A percentile compares a stretch with the other conserved stretches of the same genome.
phyloP scores from a whole-genome alignment of 768 basidiomycete genomes.

The Strobilomyces confusus region DNA sequence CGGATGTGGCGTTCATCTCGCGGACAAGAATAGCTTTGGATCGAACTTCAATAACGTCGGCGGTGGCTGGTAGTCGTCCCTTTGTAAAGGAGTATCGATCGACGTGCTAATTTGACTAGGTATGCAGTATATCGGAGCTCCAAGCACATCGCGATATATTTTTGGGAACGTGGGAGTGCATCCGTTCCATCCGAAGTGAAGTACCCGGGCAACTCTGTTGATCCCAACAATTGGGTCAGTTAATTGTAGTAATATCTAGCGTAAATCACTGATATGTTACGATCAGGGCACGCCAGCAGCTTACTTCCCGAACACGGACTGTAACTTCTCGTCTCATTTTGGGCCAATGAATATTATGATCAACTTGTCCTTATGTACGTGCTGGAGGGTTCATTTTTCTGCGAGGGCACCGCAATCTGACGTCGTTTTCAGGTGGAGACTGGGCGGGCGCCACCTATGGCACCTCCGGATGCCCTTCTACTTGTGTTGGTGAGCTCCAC shows the following conservation, averaged over 20 bases:
- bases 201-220: constrained; percentile 15
- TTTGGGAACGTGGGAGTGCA: constrained; percentile 37
- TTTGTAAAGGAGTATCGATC: neutral
- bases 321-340: constrained; percentile 15
- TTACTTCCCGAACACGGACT: constrained; percentile 11
- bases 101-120: constrained; percentile 13
- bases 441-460: constrained; percentile 25
- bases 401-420: neutral
- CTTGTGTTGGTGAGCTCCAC: constrained; percentile 23
- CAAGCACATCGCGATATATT: constrained; percentile 35
- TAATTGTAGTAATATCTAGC: neutral
- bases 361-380: constrained; percentile 21
- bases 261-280: neutral
- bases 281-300: constrained; percentile 15
- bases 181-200: constrained; percentile 35
- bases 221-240: constrained; percentile 26
- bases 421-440: constrained; percentile 21
- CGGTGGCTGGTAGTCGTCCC: constrained; percentile 32
- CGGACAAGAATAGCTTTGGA: constrained; percentile 31
- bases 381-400: neutral
- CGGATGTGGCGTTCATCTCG: constrained; percentile 32
- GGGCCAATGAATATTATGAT: constrained; percentile 21
- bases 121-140: constrained; percentile 34
- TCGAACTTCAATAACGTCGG: constrained; percentile 34
- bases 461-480: constrained; percentile 23